Base-by-base conservation (phyloP, 345 rosid genomes). In the Eucalyptus polybractea region DNA sequence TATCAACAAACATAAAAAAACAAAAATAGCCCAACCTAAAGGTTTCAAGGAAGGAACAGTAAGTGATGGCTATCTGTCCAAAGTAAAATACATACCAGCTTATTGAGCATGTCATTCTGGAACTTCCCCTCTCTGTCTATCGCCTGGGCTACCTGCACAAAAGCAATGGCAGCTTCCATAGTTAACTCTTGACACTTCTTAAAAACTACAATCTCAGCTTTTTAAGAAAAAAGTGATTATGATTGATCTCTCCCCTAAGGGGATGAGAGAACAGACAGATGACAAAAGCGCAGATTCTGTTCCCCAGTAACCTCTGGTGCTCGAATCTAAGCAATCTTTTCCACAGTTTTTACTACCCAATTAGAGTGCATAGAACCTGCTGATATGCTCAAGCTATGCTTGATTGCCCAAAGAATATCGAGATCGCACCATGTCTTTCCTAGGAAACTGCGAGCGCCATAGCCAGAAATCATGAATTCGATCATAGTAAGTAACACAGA, bases 71-170 rank as follows among this genome's bases (percentile, higher is more conserved):
- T 25, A 25, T 58, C 65, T 58, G n/a, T 58, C 29, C 65, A 58
- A 58, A 86, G 54, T 49, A 29, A 65, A 67, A 42, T 24, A 16
- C 17, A 65, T 95, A 96, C 99, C 97, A 96, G 94, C 88, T 95
- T 93, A 92, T 94, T 97, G 80, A 96, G 89, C 88, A 96, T 93
- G 89, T 96, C 97, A 90, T 92, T 96, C 93, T 97, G 98, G 88
- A 81, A 95, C 91, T 94, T 93, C 1, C 97, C 96, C 92, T 96
- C 99, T 51, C 95, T 88, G 37, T 93, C 94, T 86, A 96, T 97
- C 90, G 92, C 98, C 90, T 95, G 93, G 89, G 99, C 99, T 69
- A 97, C 97, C 99, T 97, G 95, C 92, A 90, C 40, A 67, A 87
- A 47, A 69, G 42, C 33, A 67, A 31, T 16, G 40, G 42, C 31